Base-by-base conservation (phyloP, 306 rosid genomes). In the Styphnolobium japonicum region DNA sequence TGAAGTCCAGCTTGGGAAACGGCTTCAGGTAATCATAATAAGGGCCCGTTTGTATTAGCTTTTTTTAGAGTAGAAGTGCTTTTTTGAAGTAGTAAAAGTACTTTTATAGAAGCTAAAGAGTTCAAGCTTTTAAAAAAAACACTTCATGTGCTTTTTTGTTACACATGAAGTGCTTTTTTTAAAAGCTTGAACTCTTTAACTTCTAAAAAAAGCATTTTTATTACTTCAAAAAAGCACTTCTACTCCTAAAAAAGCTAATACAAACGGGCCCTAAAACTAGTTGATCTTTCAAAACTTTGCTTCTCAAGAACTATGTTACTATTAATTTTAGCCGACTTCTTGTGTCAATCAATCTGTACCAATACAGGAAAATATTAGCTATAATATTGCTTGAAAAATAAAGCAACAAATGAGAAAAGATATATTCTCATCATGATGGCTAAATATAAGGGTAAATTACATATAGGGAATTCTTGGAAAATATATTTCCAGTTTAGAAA, bases 1-100 rank as follows among this genome's bases (percentile, higher is more conserved):
- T 52, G 98, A 95, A 80, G 87, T 95, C 75, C 98, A 95, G 90
- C 93, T 95, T 5, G 98, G 98, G 83, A 92, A 91, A 83, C 96
- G 86, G 52, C 91, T 95, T 80, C 98, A 92, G 98, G 98, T 92
- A 68, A 75, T 75, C 53, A 57, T 52, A 19, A 27, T 37, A 21
- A 31, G n/a, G n/a, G n/a, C n/a, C n/a, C n/a, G n/a, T n/a, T n/a
- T n/a, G n/a, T n/a, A n/a, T n/a, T n/a, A n/a, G n/a, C n/a, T n/a
- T n/a, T n/a, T n/a, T n/a, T n/a, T n/a, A n/a, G n/a, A n/a, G n/a
- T n/a, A n/a, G n/a, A n/a, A n/a, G n/a, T n/a, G n/a, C n/a, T n/a
- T n/a, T n/a, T n/a, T n/a, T n/a, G n/a, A n/a, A n/a, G n/a, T n/a
- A n/a, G n/a, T n/a, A n/a, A n/a, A n/a, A n/a, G n/a, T n/a, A n/a